phyloP scores from a whole-genome alignment of 2,329 filamentous ascomycete genomes.

The Pseudogymnoascus sp. region DNA sequence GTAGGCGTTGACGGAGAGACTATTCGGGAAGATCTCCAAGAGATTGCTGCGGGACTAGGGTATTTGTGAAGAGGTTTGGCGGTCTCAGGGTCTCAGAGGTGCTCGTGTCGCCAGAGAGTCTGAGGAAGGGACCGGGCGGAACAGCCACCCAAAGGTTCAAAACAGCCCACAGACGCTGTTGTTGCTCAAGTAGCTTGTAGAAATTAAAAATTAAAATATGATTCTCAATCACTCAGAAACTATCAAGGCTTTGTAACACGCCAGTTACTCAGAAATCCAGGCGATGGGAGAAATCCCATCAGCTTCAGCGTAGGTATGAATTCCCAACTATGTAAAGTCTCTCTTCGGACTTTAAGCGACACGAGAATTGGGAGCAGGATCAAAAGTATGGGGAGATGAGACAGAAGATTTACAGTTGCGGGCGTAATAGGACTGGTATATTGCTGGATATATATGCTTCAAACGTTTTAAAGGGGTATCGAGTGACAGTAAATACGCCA shows the following conservation, averaged over 20 bases:
- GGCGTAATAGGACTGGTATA: background rate
- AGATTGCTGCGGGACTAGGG: conserved; percentile 53
- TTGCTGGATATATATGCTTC: conserved; percentile 2
- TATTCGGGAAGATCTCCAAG: conserved; percentile 64
- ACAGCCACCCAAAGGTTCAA: background rate
- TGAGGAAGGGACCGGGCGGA: background rate
- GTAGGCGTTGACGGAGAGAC: conserved; percentile 64
- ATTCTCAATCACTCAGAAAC: background rate
- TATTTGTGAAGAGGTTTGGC: conserved; percentile 39
- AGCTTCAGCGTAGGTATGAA: background rate
- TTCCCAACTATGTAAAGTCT: background rate
- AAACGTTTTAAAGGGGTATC: background rate
- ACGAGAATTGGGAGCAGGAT: background rate
- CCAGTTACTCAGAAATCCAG: background rate
- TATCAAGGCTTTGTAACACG: background rate
- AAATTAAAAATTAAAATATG: background rate
- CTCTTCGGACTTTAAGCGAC: background rate
- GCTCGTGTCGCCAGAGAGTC: background rate
- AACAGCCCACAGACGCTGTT: background rate
- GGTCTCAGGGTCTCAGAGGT: background rate
- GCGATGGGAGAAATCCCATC: background rate
- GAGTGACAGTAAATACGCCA: conserved; percentile 2
- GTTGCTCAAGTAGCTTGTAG: background rate
- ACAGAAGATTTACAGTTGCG: background rate
- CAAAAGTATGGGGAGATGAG: background rate